Evolutionary conservation across 306 rosid genomes (phyloP).

Genomic region (Pueraria montana): DNA sequence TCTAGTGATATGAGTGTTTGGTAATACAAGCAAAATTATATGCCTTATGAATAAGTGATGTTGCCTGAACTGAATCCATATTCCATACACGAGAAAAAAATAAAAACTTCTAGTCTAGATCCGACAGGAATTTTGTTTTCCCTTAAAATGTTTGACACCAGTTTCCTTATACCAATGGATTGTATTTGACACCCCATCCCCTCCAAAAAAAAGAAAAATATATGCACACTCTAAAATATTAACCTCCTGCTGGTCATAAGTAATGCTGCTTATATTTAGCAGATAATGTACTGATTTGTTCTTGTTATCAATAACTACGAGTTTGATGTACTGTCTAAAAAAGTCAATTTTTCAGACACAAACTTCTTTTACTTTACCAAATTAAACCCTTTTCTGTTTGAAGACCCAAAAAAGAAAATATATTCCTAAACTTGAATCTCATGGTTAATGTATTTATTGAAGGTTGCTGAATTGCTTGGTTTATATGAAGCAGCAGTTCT

Average conservation of each 20-base stretch:
- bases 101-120: slow-evolving; percentile 12
- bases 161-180: neutral
- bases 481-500: slow-evolving; percentile 87
- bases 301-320: neutral
- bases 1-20: slow-evolving; percentile 30
- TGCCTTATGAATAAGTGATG: slow-evolving; percentile 1
- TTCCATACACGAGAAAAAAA: neutral
- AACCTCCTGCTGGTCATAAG: neutral
- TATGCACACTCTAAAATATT: neutral
- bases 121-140: neutral
- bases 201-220: neutral
- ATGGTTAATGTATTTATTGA: slow-evolving; percentile 41
- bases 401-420: neutral
- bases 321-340: neutral
- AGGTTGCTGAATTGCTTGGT: slow-evolving; percentile 94
- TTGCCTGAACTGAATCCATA: slow-evolving; percentile 27
- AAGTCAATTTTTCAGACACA: neutral
- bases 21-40: slow-evolving; percentile 12
- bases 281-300: neutral
- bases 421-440: slow-evolving; percentile 35
- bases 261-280: neutral
- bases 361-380: slow-evolving; percentile 32
- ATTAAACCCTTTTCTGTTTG: neutral
- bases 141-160: neutral
- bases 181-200: neutral